Base-by-base conservation (phyloP, 202 grass and related monocot species). In the Saccharum hybrid region DNA sequence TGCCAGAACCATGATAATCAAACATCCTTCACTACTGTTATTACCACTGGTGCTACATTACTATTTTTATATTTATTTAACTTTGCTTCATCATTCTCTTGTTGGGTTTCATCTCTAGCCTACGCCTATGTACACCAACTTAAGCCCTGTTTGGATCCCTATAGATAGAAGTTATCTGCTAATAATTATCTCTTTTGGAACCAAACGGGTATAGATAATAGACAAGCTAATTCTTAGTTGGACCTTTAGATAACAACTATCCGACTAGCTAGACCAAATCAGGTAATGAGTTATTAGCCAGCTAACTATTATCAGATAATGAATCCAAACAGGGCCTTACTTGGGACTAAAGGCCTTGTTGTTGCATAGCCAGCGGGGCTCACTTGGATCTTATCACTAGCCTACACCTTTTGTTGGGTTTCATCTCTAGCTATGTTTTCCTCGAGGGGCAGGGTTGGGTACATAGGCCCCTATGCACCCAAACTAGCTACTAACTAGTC, bases 1-100 rank as follows among this genome's bases (percentile, higher is more conserved):
- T 72, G 69, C 42, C 42, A 48, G 23, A 49, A 72, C 22, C 22
- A 72, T 31, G 69, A 59, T 59, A 59, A 72, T 49, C 69, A 72
- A 69, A 72, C 69, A 72, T 71, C 23, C 42, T 31, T 72, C 2
- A 0, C 71, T 33, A 52, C 3, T 72, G 5, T 4, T 48, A 49
- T 49, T 30, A 2, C 5, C 23, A 71, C 21, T 4, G 2, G 4
- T 46, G n/a, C 12, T 71, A 45, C 22, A 21, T 22, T 68, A 71
- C 39, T 72, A 9, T 31, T 72, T 21, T 60, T 57, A 60, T 49
- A 72, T 51, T 72, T 6, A 42, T 71, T 67, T 46, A 26, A 31
- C 23, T 18, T 18, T 16, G 12, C 12, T 13, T 48, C 41, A 28
- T 48, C 2, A 13, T 8, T 3, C 70, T 51, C 26, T 51, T 49